Evolutionary conservation across 176 grass and related monocot genomes (phyloP).

Genomic region (Stipa capillata): DNA sequence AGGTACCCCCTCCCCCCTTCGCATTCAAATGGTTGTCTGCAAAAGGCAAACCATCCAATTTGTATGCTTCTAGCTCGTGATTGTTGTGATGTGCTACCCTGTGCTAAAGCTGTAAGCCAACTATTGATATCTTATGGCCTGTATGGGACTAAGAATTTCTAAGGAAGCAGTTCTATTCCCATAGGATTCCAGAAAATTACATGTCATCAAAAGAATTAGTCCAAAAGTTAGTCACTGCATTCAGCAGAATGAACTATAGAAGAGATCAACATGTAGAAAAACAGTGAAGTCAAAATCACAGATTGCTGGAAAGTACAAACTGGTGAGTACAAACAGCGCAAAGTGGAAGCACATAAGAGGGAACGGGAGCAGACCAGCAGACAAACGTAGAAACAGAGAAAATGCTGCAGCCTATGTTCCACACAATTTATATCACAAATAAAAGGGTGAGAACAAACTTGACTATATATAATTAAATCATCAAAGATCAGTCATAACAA

Average conservation of each 20-base stretch:
- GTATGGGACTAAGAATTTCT: too few species aligned
- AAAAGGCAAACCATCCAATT: not conserved
- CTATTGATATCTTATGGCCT: too few species aligned
- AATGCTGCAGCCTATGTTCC: not conserved
- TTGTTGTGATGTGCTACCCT: not conserved
- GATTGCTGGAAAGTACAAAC: not conserved
- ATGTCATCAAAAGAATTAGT: not conserved
- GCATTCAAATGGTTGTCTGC: not conserved
- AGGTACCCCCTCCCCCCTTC: too few species aligned
- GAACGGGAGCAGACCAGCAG: not conserved
- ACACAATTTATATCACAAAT: not conserved
- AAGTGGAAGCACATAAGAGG: not conserved
- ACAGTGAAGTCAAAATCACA: not conserved
- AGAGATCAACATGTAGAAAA: not conserved
- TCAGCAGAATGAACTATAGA: not conserved
- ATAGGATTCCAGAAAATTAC: too few species aligned
- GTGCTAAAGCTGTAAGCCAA: not conserved
- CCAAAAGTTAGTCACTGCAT: not conserved
- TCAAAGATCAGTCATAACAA: not conserved
- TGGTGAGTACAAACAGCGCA: not conserved
- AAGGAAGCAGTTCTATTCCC: too few species aligned
- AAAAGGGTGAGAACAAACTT: not conserved
- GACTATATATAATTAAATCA: not conserved
- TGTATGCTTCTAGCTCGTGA: not conserved
- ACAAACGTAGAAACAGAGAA: not conserved